phyloP scores from a whole-genome alignment of 1,139 yeast genomes.

The Schizosaccharomyces versatilis region DNA sequence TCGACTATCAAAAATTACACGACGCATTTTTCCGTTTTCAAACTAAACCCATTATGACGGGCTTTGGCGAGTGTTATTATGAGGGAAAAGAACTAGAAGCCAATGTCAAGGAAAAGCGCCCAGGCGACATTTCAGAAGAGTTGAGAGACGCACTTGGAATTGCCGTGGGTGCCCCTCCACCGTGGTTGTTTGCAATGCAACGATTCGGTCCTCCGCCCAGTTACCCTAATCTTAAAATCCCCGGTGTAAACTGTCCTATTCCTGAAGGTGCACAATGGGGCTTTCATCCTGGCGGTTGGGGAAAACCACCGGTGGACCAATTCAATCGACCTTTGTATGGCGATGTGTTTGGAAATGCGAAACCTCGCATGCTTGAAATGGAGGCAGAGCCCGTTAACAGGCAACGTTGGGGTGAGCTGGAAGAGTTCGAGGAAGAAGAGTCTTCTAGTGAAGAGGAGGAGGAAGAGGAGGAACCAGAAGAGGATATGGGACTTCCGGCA shows the following conservation, averaged over 20 bases:
- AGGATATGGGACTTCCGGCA: conserved; percentile 12
- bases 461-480: conserved; percentile 17
- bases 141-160: conserved; percentile 52
- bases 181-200: conserved; percentile 61
- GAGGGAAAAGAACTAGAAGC: conserved; percentile 53
- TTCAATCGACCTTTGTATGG: conserved; percentile 20
- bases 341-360: conserved; percentile 22
- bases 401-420: conserved; percentile 20
- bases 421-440: conserved; percentile 18
- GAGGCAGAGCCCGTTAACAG: conserved; percentile 21
- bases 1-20: conserved; percentile 62
- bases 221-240: conserved; percentile 43
- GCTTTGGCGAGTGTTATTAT: conserved; percentile 56
- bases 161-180: conserved; percentile 42
- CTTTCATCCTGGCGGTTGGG: conserved; percentile 25
- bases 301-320: conserved; percentile 21
- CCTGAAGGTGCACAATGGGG: conserved; percentile 23
- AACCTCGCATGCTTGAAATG: conserved; percentile 22
- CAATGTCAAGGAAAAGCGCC: conserved; percentile 26
- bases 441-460: conserved; percentile 19
- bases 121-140: conserved; percentile 43
- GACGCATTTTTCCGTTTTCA: conserved; percentile 74
- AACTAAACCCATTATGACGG: conserved; percentile 44
- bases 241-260: conserved; percentile 26
- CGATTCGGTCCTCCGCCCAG: conserved; percentile 70